Percentiles rank a stretch among this genome's conserved stretches.
Conservation (phyloP, 2,329 filamentous ascomycete genomes). For the Thelonectria olida region DNA sequence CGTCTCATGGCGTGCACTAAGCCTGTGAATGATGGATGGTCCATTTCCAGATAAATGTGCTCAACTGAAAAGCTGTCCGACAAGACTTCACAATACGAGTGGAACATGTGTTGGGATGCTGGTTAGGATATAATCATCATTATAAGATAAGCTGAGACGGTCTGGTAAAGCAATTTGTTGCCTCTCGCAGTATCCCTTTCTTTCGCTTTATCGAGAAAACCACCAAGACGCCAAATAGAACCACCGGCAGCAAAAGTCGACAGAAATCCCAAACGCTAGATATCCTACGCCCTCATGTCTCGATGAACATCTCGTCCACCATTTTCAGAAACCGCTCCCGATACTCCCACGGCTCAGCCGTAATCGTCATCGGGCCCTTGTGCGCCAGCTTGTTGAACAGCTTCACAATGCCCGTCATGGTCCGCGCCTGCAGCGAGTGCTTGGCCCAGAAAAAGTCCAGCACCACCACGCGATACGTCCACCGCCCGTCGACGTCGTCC, state of each 20-base stretch:
- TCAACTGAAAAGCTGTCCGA: too few species aligned
- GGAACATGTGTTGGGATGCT: too few species aligned
- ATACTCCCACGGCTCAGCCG: conserved; percentile 75
- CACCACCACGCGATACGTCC: conserved; percentile 73
- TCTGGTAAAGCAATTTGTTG: too few species aligned
- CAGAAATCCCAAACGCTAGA: neutral
- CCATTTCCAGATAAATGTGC: too few species aligned
- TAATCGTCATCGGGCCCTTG: conserved; percentile 79
- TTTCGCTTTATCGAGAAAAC: neutral
- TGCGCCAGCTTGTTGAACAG: conserved; percentile 70
- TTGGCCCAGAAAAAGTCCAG: conserved; percentile 85
- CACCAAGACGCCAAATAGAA: neutral
- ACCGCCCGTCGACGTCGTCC: conserved; percentile 68
- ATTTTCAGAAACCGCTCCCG: conserved; percentile 61
- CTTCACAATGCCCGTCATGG: conserved; percentile 72
- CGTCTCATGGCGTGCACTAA: too few species aligned
- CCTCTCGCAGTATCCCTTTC: too few species aligned
- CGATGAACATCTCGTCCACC: conserved; percentile 54
- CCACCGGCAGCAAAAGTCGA: neutral
- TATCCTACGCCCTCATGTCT: conserved; percentile 31
- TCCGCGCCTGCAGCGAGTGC: conserved; percentile 72
- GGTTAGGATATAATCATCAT: too few species aligned
- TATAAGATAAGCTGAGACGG: too few species aligned
- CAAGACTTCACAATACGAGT: too few species aligned
- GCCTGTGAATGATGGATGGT: too few species aligned